These are phyloP conservation scores for Sphenostylis stenocarpa DNA, from an alignment of 306 rosid species.

Conservation along the genomic window DNA sequence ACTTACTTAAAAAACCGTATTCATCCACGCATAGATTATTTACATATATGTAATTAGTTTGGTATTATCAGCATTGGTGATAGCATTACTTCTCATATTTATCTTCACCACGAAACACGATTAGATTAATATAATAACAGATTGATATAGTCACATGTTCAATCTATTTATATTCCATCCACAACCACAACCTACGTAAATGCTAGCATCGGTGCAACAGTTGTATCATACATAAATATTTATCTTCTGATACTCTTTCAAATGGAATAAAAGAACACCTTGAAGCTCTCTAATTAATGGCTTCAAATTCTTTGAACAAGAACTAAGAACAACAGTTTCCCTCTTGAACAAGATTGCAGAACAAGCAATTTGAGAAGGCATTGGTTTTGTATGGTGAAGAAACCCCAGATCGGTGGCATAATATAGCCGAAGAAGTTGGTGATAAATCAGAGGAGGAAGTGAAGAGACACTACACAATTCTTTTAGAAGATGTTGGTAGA, in stretches of 20 bases:
- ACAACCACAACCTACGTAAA: not conserved
- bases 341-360: not conserved
- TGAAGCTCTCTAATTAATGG: not conserved
- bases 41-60: too few relatives aligned
- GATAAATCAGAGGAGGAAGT: conserved; percentile 19
- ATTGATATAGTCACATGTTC: not conserved
- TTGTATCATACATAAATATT: not conserved
- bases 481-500: not conserved
- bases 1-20: too few relatives aligned
- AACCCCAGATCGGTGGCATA: conserved; percentile 18
- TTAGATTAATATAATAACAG: too few relatives aligned
- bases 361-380: conserved; percentile 22
- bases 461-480: conserved; percentile 23
- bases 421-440: conserved; percentile 10
- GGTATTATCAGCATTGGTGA: too few relatives aligned
- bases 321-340: not conserved
- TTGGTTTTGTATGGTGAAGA: not conserved
- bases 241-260: not conserved
- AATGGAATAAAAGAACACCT: not conserved
- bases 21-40: too few relatives aligned
- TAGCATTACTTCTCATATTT: too few relatives aligned
- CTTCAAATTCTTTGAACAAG: not conserved
- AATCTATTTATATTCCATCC: not conserved
- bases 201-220: not conserved
- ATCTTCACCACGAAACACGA: too few relatives aligned